phyloP scores from a whole-genome alignment of 768 basidiomycete genomes.

The Hydnomerulius pinastri region DNA sequence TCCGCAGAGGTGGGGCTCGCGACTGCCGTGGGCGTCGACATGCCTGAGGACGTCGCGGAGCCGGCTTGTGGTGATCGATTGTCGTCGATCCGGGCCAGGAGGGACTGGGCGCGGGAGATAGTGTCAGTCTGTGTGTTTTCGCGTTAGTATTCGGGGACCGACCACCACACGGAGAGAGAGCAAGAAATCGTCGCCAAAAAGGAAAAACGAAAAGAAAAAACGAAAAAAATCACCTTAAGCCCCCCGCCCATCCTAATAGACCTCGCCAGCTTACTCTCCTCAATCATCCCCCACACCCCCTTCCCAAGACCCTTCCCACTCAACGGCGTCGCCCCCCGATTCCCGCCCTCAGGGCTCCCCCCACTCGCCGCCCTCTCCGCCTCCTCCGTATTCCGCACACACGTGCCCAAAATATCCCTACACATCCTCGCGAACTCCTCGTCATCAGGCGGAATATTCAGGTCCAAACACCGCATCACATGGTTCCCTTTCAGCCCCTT shows the following conservation, averaged over 20 bases:
- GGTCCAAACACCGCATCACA: constrained; percentile 87
- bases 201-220: constrained; percentile 25
- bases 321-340: constrained; percentile 20
- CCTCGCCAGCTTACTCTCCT: constrained; percentile 80
- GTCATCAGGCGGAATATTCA: constrained; percentile 86
- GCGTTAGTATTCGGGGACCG: no score
- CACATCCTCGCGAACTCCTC: constrained; percentile 84
- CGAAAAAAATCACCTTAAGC: constrained; percentile 51
- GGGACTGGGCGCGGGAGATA: constrained; percentile 40
- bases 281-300: constrained; percentile 84
- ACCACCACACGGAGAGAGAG: background rate
- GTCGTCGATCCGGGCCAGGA: constrained; percentile 41
- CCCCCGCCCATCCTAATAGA: constrained; percentile 53
- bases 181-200: background rate
- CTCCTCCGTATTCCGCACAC: constrained; percentile 91
- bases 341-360: constrained; percentile 17
- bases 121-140: constrained; percentile 18
- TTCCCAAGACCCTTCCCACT: constrained; percentile 61
- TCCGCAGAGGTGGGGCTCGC: constrained; percentile 10
- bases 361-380: constrained; percentile 48
- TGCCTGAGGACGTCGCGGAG: constrained; percentile 2
- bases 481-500: constrained; percentile 84
- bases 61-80: constrained; percentile 3
- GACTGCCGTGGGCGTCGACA: background rate
- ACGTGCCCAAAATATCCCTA: constrained; percentile 86